Evolutionary conservation across 345 rosid genomes (phyloP).

Genomic region (Noccaea caerulescens): DNA sequence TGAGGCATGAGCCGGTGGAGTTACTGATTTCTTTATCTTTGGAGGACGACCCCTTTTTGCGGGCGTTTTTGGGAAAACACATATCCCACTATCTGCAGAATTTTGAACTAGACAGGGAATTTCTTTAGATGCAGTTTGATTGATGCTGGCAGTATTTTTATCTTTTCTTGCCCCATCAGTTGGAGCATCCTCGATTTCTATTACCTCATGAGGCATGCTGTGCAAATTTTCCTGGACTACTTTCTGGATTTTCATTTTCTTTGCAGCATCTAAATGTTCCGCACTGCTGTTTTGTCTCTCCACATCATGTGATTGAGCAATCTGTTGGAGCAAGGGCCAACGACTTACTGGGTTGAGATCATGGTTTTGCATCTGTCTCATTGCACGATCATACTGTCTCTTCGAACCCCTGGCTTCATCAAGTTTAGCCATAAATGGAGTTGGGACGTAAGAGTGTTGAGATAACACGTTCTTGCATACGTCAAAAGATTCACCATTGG

Average conservation of each 20-base stretch:
- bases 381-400: conserved; percentile 49
- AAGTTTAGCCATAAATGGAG: conserved; percentile 35
- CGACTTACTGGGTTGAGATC: conserved; percentile 22
- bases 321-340: conserved; percentile 40
- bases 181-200: conserved; percentile 39
- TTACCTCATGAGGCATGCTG: conserved; percentile 37
- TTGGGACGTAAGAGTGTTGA: conserved; percentile 39
- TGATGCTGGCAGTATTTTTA: conserved; percentile 29
- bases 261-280: conserved; percentile 37
- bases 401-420: conserved; percentile 52
- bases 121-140: conserved; percentile 28
- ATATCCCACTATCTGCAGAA: conserved; percentile 33
- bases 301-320: conserved; percentile 35
- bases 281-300: conserved; percentile 40
- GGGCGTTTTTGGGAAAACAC: conserved; percentile 43
- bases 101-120: conserved; percentile 37
- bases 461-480: conserved; percentile 39
- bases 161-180: conserved; percentile 36
- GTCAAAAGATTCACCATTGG: conserved; percentile 34
- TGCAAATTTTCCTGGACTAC: conserved; percentile 29
- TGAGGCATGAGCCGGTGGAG: conserved; percentile 31
- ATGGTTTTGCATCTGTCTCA: conserved; percentile 33
- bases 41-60: conserved; percentile 41
- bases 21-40: conserved; percentile 34
- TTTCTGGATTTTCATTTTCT: conserved; percentile 53